Evolutionary conservation across 2,329 filamentous ascomycete genomes (phyloP).

Genomic region (Cordyceps farinosa): DNA sequence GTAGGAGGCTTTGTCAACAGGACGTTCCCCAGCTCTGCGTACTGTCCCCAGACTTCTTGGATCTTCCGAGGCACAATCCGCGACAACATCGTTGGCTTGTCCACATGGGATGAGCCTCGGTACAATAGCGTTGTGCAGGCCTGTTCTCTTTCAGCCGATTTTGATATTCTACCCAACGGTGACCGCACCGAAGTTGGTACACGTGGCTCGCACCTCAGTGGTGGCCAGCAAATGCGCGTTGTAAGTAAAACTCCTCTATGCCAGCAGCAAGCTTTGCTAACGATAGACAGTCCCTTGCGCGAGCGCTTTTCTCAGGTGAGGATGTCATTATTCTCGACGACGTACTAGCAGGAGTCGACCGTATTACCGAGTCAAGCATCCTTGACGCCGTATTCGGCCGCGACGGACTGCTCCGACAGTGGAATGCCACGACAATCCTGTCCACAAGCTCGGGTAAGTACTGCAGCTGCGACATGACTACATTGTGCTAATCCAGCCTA

Average conservation of each 20-base stretch:
- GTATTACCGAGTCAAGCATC: constrained; percentile 36
- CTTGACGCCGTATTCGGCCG: constrained; percentile 34
- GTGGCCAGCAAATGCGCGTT: constrained; percentile 28
- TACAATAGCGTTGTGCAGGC: constrained; percentile 24
- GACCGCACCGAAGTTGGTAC: constrained; percentile 25
- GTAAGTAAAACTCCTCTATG: constrained; percentile 16
- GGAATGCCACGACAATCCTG: constrained; percentile 26
- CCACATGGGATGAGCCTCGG: constrained; percentile 21
- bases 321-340: constrained; percentile 32
- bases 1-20: constrained; percentile 18
- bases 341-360: constrained; percentile 34
- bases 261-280: constrained; percentile 4
- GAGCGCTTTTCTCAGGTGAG: constrained; percentile 26
- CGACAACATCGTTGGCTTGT: constrained; percentile 26
- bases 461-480: too few relatives aligned
- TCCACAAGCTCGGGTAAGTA: constrained; percentile 27
- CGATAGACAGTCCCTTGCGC: constrained; percentile 21
- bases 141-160: constrained; percentile 22
- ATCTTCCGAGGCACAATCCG: constrained; percentile 25
- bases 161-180: constrained; percentile 23
- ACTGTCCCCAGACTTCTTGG: constrained; percentile 27
- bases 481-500: constrained; percentile 5
- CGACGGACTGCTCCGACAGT: constrained; percentile 28
- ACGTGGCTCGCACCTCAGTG: constrained; percentile 25
- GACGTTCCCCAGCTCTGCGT: constrained; percentile 20